Conservation (phyloP, 2,329 filamentous ascomycete genomes). For the Aspergillus quadricinctus region DNA sequence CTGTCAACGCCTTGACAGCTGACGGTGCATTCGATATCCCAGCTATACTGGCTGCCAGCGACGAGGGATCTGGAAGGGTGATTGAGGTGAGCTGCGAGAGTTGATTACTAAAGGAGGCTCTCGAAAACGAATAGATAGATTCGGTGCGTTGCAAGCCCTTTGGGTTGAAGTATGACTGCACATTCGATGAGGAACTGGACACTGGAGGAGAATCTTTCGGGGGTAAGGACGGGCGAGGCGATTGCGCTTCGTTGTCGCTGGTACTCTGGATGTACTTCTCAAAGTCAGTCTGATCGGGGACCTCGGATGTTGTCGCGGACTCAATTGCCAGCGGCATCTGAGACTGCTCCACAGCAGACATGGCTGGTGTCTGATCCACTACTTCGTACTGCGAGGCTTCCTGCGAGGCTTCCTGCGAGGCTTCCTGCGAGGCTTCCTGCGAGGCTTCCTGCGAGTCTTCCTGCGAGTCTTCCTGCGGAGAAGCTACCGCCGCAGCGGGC, state of each 20-base stretch:
- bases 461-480: neutral
- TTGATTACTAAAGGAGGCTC: conserved; percentile 88
- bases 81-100: conserved; percentile 88
- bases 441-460: neutral
- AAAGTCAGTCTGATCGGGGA: conserved; percentile 33
- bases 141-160: conserved; percentile 59
- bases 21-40: conserved; percentile 79
- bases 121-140: conserved; percentile 89
- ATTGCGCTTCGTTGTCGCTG: conserved; percentile 26
- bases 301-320: conserved; percentile 10
- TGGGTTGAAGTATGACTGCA: conserved; percentile 43
- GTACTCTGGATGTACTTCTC: conserved; percentile 41
- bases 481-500: neutral
- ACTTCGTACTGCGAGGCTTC: neutral
- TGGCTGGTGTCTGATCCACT: conserved; percentile 12
- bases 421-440: too few relatives aligned
- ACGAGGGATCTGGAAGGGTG: conserved; percentile 78
- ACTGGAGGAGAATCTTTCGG: conserved; percentile 33
- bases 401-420: neutral
- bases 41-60: conserved; percentile 75
- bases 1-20: conserved; percentile 78
- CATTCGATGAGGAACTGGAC: conserved; percentile 26
- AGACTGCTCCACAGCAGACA: conserved; percentile 28
- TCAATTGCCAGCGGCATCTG: conserved; percentile 18
- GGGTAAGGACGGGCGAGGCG: conserved; percentile 29